phyloP scores from a whole-genome alignment of 345 rosid species.

The Brassica juncea region DNA sequence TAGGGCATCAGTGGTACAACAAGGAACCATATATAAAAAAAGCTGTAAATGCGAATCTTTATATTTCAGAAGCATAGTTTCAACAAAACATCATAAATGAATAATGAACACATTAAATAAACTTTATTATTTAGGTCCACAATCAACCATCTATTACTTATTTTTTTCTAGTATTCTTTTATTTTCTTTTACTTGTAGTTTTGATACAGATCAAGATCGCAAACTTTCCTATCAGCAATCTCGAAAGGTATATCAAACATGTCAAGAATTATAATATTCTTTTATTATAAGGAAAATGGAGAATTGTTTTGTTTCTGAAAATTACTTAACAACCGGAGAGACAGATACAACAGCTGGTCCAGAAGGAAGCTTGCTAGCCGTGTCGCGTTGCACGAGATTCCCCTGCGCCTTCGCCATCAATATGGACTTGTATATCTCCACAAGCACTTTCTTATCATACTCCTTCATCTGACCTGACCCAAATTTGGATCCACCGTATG shows the following conservation, averaged over 20 bases:
- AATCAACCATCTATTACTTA: constrained; percentile 2
- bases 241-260: not conserved
- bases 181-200: not conserved
- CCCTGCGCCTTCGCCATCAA: constrained; percentile 53
- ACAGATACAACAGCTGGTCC: constrained; percentile 30
- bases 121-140: constrained; percentile 28
- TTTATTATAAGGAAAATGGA: not conserved
- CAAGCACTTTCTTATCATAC: constrained; percentile 57
- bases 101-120: not conserved
- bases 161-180: not conserved
- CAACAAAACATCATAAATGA: not conserved
- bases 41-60: constrained; percentile 21
- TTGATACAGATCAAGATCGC: constrained; percentile 21
- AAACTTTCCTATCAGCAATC: constrained; percentile 1
- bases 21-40: not conserved
- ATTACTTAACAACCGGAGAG: constrained; percentile 15
- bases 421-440: constrained; percentile 70
- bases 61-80: constrained; percentile 17
- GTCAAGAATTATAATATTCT: constrained; percentile 10
- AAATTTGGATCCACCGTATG: constrained; percentile 38
- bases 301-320: not conserved
- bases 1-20: constrained; percentile 10
- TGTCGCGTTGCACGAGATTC: constrained; percentile 50
- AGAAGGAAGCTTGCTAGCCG: constrained; percentile 30
- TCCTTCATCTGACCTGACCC: constrained; percentile 47